Evolutionary conservation across 2,329 filamentous ascomycete genomes (phyloP).

Genomic region (Epichloe brachyelytri): DNA sequence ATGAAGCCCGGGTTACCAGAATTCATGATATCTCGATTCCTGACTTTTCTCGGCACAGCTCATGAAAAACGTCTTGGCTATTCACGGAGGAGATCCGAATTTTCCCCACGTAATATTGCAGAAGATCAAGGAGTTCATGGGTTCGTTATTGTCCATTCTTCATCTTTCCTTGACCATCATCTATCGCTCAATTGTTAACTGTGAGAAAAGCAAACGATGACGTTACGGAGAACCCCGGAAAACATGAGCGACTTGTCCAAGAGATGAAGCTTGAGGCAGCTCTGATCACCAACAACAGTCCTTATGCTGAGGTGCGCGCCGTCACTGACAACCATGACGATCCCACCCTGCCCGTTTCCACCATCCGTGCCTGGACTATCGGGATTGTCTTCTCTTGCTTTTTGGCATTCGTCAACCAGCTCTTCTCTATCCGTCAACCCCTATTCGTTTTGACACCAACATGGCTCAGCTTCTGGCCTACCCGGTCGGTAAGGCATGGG

Average conservation of each 20-base stretch:
- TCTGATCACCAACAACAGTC: slow-evolving; percentile 41
- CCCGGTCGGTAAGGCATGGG: slow-evolving; percentile 38
- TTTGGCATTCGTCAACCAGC: slow-evolving; percentile 40
- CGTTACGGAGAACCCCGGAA: slow-evolving; percentile 30
- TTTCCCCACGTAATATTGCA: slow-evolving; percentile 25
- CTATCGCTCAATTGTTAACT: slow-evolving; percentile 9
- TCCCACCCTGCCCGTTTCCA: slow-evolving; percentile 34
- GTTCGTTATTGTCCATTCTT: slow-evolving; percentile 10
- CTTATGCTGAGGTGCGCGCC: slow-evolving; percentile 43
- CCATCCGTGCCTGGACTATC: slow-evolving; percentile 41
- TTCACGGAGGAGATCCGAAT: slow-evolving; percentile 31
- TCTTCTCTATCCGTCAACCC: slow-evolving; percentile 45
- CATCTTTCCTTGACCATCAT: too few relatives aligned
- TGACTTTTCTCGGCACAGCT: slow-evolving; percentile 11
- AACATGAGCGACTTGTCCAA: slow-evolving; percentile 33
- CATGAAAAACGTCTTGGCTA: slow-evolving; percentile 21
- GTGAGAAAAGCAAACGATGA: slow-evolving; percentile 32
- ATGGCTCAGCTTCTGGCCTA: slow-evolving; percentile 45
- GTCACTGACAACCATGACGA: slow-evolving; percentile 45
- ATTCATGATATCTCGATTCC: neutral
- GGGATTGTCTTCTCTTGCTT: slow-evolving; percentile 36
- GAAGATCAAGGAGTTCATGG: slow-evolving; percentile 24
- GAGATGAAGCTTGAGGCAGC: slow-evolving; percentile 44
- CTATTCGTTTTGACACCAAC: slow-evolving; percentile 39
- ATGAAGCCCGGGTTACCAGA: neutral